Percentiles rank a stretch among this genome's conserved stretches.
These are phyloP conservation scores for Cryptococcus sp. DNA, from an alignment of 1,284 basidiomycete species.

Conservation along the genomic window DNA sequence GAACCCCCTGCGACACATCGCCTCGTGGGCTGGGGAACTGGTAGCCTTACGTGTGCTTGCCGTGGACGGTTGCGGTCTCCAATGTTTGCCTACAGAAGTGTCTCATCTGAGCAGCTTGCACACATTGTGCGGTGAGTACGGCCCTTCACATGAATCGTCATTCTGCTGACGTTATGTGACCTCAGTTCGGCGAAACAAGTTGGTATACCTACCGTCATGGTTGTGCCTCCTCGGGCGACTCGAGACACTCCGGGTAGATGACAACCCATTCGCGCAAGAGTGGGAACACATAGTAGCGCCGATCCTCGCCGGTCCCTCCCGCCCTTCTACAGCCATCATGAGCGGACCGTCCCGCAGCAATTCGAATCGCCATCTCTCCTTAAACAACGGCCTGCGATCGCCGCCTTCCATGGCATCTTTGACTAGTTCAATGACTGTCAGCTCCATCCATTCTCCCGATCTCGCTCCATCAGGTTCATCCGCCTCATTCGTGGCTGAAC, in stretches of 20 bases:
- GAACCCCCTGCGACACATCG: constrained; percentile 82
- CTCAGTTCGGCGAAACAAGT: constrained; percentile 70
- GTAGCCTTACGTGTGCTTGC: constrained; percentile 79
- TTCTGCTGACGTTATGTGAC: constrained; percentile 13
- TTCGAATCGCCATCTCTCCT: constrained; percentile 21
- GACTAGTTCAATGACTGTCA: constrained; percentile 18
- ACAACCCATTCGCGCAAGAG: constrained; percentile 87
- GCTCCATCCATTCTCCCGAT: constrained; percentile 15
- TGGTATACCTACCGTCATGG: constrained; percentile 91
- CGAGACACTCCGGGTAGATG: constrained; percentile 85
- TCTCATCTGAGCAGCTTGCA: constrained; percentile 72
- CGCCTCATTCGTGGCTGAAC: constrained; percentile 7
- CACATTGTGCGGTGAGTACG: constrained; percentile 69
- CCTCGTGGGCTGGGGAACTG: constrained; percentile 76
- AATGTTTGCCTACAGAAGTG: constrained; percentile 69
- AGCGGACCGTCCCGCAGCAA: constrained; percentile 6
- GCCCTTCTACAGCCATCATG: background rate
- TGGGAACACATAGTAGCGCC: constrained; percentile 88
- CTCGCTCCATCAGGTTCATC: background rate
- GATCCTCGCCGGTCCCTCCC: constrained; percentile 34
- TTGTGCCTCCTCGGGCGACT: constrained; percentile 78
- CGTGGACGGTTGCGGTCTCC: constrained; percentile 81
- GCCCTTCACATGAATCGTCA: constrained; percentile 5
- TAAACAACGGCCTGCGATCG: constrained; percentile 20
- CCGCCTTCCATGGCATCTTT: constrained; percentile 26